Conservation (phyloP, 2,329 filamentous ascomycete genomes). For the Trichophyton verrucosum region DNA sequence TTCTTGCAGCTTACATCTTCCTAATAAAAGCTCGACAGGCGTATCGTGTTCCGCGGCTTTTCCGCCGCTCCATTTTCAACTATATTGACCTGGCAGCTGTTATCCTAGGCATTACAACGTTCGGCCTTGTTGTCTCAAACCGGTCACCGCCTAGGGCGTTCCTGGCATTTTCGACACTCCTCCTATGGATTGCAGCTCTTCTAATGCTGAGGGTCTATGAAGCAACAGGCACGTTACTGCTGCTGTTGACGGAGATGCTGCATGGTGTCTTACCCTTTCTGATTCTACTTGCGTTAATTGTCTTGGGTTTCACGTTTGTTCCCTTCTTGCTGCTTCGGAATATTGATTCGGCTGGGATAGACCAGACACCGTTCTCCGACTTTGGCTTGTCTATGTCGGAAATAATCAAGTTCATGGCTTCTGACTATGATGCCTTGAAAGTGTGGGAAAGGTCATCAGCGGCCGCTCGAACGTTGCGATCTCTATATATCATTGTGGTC, state of each 20-base stretch:
- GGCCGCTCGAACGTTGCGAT: not conserved
- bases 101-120: too few species aligned
- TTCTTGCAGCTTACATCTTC: too few species aligned
- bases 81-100: too few species aligned
- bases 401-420: not conserved
- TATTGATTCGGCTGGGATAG: not conserved
- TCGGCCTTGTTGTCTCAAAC: too few species aligned
- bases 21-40: too few species aligned
- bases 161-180: not conserved
- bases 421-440: not conserved
- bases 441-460: not conserved
- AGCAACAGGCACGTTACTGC: constrained; percentile 1
- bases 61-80: too few species aligned
- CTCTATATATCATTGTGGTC: not conserved
- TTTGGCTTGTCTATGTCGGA: not conserved
- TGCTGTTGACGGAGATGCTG: not conserved
- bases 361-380: not conserved
- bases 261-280: not conserved
- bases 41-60: too few species aligned
- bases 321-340: constrained; percentile 1
- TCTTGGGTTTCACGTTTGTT: not conserved
- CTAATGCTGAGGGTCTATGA: not conserved
- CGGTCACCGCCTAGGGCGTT: too few species aligned
- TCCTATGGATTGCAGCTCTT: not conserved
- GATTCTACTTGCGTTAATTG: not conserved